These are phyloP conservation scores for Candida chilensis DNA, from an alignment of 805 yeast genomes.

Conservation along the genomic window DNA sequence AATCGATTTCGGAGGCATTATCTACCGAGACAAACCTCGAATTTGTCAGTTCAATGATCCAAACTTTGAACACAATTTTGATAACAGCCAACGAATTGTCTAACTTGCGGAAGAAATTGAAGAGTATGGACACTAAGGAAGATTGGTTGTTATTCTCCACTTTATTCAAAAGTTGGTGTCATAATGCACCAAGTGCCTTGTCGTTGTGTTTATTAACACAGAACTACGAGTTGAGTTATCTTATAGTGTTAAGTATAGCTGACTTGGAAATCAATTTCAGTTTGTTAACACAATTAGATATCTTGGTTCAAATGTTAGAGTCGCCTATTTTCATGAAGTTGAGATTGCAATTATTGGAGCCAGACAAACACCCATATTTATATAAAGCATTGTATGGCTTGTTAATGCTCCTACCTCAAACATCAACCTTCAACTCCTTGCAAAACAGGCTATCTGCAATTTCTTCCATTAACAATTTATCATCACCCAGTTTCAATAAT, in stretches of 20 bases:
- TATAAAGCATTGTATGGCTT: conserved; percentile 88
- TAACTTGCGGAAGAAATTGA: conserved; percentile 56
- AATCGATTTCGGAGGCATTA: conserved; percentile 69
- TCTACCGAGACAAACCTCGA: conserved; percentile 51
- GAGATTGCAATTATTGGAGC: conserved; percentile 83
- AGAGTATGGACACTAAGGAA: conserved; percentile 44
- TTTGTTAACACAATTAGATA: conserved; percentile 78
- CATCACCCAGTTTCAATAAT: too few species aligned
- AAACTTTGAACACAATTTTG: conserved; percentile 77
- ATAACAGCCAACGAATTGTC: conserved; percentile 79
- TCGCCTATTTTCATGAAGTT: conserved; percentile 86
- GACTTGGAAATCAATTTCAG: conserved; percentile 76
- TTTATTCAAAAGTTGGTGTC: conserved; percentile 85
- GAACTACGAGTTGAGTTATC: conserved; percentile 79
- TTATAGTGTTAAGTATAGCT: conserved; percentile 73
- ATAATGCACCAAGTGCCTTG: conserved; percentile 81
- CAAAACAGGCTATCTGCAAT: conserved; percentile 67
- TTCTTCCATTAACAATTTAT: conserved; percentile 22
- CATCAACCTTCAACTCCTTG: conserved; percentile 77
- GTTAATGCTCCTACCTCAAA: conserved; percentile 89
- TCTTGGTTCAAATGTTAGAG: conserved; percentile 82
- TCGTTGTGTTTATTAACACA: conserved; percentile 81
- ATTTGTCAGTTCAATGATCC: conserved; percentile 75
- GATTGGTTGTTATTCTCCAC: conserved; percentile 67
- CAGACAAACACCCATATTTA: conserved; percentile 69